A percentile compares a stretch with the other conserved stretches of the same genome.
Evolutionary conservation across 2,329 filamentous ascomycete genomes (phyloP).

Genomic region (Arthrinium puccinioides): DNA sequence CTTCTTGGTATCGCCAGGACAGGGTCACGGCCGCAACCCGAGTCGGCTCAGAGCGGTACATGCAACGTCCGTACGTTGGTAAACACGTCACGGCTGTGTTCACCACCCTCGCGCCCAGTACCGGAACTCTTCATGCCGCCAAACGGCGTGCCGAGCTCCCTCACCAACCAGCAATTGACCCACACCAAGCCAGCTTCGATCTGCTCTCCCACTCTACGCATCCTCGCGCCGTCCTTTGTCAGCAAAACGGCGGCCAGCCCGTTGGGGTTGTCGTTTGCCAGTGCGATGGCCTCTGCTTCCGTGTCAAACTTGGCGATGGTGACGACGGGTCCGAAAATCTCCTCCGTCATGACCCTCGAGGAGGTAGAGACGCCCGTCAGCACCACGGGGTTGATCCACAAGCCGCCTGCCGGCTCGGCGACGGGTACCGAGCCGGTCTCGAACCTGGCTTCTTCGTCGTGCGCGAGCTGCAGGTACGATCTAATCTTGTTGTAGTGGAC

Average conservation of each 20-base stretch:
- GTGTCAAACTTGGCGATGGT: slow-evolving; percentile 27
- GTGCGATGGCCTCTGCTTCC: slow-evolving; percentile 17
- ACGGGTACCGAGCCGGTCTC: slow-evolving; percentile 7
- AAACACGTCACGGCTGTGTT: slow-evolving; percentile 25
- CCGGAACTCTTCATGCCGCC: slow-evolving; percentile 27
- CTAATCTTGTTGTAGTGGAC: slow-evolving; percentile 21
- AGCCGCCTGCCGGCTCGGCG: slow-evolving; percentile 10
- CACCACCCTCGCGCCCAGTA: slow-evolving; percentile 22
- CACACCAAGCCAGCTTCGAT: slow-evolving; percentile 24
- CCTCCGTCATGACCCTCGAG: slow-evolving; percentile 26
- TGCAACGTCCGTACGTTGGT: slow-evolving; percentile 23
- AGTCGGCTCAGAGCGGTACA: no score
- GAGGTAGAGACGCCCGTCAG: slow-evolving; percentile 14
- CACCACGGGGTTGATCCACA: slow-evolving; percentile 20
- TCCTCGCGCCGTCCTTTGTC: slow-evolving; percentile 20
- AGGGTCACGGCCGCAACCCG: no score
- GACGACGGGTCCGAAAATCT: slow-evolving; percentile 35
- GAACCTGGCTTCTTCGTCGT: slow-evolving; percentile 16
- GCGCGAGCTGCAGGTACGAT: slow-evolving; percentile 15
- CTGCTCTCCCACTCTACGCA: slow-evolving; percentile 22
- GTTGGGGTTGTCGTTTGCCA: slow-evolving; percentile 22
- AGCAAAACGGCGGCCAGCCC: slow-evolving; percentile 22
- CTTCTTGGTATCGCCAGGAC: no score
- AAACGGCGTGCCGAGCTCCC: slow-evolving; percentile 25
- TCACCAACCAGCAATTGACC: slow-evolving; percentile 25